phyloP scores from a whole-genome alignment of 441 rosid genomes.

The Daphne laureola region DNA sequence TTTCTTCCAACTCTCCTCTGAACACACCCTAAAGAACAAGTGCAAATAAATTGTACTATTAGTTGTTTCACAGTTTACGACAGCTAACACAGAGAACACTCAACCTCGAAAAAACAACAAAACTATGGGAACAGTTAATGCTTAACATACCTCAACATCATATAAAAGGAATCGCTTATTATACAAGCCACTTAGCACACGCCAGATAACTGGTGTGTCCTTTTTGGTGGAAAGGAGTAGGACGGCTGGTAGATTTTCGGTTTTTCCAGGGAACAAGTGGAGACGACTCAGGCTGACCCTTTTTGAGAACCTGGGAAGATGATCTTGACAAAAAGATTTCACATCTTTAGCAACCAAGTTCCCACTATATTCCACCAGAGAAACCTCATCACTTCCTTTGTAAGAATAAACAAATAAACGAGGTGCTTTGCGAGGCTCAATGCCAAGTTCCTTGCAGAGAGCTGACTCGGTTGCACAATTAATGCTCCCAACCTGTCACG shows the following conservation, averaged over 20 bases:
- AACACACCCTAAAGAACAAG: no score
- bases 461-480: conserved; percentile 70
- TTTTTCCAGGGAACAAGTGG: conserved; percentile 26
- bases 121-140: no score
- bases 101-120: no score
- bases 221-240: conserved; percentile 79
- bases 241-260: conserved; percentile 41
- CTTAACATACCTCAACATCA: conserved; percentile 51
- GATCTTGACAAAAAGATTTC: conserved; percentile 67
- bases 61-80: no score
- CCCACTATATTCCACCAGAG: conserved; percentile 66
- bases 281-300: conserved; percentile 35
- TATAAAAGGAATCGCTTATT: conserved; percentile 49
- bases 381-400: conserved; percentile 41
- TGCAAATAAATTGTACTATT: no score
- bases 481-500: conserved; percentile 61
- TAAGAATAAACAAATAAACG: conserved; percentile 62
- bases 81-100: no score
- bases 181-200: conserved; percentile 79
- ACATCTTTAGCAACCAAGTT: conserved; percentile 48
- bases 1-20: no score
- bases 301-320: conserved; percentile 69
- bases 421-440: conserved; percentile 43
- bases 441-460: conserved; percentile 60
- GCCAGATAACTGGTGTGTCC: conserved; percentile 80